Percentiles rank a stretch among this genome's conserved stretches.
Evolutionary conservation across 495 filamentous ascomycete genomes (phyloP).

Genomic region (Talaromyces nanjingensis): DNA sequence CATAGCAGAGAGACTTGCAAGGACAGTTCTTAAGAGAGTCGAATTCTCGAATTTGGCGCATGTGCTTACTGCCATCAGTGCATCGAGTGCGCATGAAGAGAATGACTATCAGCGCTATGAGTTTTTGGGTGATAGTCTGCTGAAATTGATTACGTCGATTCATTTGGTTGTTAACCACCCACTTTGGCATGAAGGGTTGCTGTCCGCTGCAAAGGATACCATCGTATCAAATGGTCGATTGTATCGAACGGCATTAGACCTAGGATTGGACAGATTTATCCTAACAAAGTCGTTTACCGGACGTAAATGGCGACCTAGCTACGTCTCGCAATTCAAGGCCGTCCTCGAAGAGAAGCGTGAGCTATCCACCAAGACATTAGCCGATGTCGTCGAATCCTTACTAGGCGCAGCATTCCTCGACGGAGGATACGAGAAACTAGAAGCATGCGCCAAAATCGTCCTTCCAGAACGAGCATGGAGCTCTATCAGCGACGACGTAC

Average conservation of each 20-base stretch:
- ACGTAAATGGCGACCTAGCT: constrained; percentile 62
- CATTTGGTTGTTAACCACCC: constrained; percentile 60
- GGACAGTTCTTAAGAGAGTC: constrained; percentile 50
- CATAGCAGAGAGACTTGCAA: constrained; percentile 55
- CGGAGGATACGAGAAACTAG: constrained; percentile 55
- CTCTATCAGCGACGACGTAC: constrained; percentile 23
- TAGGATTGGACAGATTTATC: constrained; percentile 68
- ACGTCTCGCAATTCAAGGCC: constrained; percentile 41
- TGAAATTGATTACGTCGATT: constrained; percentile 70
- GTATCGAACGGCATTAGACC: constrained; percentile 51
- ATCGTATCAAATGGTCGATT: constrained; percentile 69
- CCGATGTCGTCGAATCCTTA: constrained; percentile 83
- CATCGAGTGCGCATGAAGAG: constrained; percentile 51
- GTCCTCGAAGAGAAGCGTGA: constrained; percentile 20
- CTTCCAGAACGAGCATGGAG: constrained; percentile 56
- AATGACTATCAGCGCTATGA: constrained; percentile 82
- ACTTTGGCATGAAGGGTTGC: constrained; percentile 70
- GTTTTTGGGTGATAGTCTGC: constrained; percentile 78
- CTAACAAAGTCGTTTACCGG: constrained; percentile 60
- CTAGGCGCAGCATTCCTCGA: constrained; percentile 73
- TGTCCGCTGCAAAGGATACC: constrained; percentile 60
- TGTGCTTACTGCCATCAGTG: constrained; percentile 66
- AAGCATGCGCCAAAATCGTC: constrained; percentile 58
- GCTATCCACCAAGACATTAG: constrained; percentile 72
- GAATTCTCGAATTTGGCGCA: constrained; percentile 47